phyloP scores from a whole-genome alignment of 2,329 filamentous ascomycete genomes.

The Diaporthe citriasiana region DNA sequence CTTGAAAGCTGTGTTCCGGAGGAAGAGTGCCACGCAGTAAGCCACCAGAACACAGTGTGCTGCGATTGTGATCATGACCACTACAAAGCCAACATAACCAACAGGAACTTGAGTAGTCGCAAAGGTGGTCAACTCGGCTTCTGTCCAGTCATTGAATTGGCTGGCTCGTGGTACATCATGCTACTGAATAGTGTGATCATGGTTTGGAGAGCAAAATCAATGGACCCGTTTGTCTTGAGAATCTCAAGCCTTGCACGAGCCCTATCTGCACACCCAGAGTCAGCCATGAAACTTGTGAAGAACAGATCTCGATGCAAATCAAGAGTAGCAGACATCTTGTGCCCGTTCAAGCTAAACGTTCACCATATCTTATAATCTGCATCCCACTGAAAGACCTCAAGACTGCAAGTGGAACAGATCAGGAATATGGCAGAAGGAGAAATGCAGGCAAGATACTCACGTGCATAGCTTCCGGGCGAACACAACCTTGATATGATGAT shows the following conservation, averaged over 20 bases:
- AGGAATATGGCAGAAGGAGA: no score
- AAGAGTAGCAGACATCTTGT: background rate
- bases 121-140: background rate
- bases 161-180: no score
- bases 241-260: constrained; percentile 4
- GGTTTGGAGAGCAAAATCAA: constrained; percentile 8
- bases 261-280: background rate
- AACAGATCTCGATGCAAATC: no score
- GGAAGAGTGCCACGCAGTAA: background rate
- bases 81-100: background rate
- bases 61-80: background rate
- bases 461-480: background rate
- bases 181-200: no score
- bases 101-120: background rate
- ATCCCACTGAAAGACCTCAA: background rate
- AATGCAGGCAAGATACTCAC: background rate
- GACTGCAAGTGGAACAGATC: background rate
- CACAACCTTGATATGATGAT: no score
- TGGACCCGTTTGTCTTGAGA: background rate
- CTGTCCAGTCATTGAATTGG: constrained; percentile 4
- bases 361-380: background rate
- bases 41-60: background rate
- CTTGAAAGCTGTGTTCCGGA: constrained; percentile 16
- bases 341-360: no score
- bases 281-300: background rate